Conservation (phyloP, 441 rosid genomes). For the Eutrema salsugineum region DNA sequence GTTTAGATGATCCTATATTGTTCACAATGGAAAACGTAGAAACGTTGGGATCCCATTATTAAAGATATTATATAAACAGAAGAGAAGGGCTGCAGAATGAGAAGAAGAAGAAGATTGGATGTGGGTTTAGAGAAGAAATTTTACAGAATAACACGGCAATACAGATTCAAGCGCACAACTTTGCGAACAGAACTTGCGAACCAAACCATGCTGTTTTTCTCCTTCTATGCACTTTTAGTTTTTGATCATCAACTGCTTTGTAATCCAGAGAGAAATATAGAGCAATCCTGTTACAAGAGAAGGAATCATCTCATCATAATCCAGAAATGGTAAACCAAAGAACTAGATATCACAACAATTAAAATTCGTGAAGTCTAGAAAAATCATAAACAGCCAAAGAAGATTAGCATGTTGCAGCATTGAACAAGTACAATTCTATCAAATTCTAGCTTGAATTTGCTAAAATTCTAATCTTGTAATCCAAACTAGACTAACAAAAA, state of each 20-base stretch:
- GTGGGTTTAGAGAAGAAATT: background rate
- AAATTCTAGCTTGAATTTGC: background rate
- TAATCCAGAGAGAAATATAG: background rate
- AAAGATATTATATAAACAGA: background rate
- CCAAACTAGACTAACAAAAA: background rate
- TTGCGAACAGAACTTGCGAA: slow-evolving; percentile 44
- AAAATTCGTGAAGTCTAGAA: background rate
- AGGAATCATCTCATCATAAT: background rate
- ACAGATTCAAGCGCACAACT: slow-evolving; percentile 51
- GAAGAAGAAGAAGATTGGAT: slow-evolving; percentile 7
- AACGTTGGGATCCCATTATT: slow-evolving; percentile 24
- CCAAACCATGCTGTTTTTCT: slow-evolving; percentile 53
- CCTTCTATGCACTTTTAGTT: background rate
- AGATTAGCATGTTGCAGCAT: background rate
- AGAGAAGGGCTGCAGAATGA: background rate
- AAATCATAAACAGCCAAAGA: background rate
- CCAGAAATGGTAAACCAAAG: background rate
- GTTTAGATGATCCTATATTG: slow-evolving; percentile 30
- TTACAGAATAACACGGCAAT: slow-evolving; percentile 82
- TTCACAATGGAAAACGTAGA: slow-evolving; percentile 29
- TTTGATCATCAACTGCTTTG: slow-evolving; percentile 4
- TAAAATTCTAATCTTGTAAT: background rate
- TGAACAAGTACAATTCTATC: background rate
- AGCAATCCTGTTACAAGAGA: background rate
- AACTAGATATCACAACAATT: background rate